Evolutionary conservation across 2,329 filamentous ascomycete species (phyloP).

Genomic region (Clarireedia monteithiana): DNA sequence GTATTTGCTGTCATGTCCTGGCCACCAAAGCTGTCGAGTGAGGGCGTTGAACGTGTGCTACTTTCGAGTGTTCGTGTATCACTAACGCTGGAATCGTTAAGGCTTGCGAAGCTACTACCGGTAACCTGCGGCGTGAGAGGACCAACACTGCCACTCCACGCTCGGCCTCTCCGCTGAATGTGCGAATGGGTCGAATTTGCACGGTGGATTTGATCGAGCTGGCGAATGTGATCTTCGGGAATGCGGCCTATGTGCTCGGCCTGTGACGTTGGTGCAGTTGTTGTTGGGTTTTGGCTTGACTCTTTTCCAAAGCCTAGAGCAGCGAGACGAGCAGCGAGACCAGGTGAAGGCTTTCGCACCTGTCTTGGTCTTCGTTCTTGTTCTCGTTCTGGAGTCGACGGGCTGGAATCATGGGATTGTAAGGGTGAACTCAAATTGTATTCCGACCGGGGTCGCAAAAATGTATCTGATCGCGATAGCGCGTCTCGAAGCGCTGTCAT

Average conservation of each 20-base stretch:
- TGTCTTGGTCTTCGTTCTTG: slow-evolving; percentile 20
- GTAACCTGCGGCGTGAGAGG: slow-evolving; percentile 25
- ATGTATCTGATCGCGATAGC: slow-evolving; percentile 16
- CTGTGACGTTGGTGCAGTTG: slow-evolving; percentile 16
- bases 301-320: slow-evolving; percentile 51
- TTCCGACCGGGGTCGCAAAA: slow-evolving; percentile 14
- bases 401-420: slow-evolving; percentile 10
- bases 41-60: slow-evolving; percentile 19
- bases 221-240: slow-evolving; percentile 60
- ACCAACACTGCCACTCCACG: slow-evolving; percentile 60
- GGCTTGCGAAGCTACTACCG: slow-evolving; percentile 19
- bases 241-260: slow-evolving; percentile 56
- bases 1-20: slow-evolving; percentile 23
- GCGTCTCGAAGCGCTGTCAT: slow-evolving; percentile 18
- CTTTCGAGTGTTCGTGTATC: slow-evolving; percentile 22
- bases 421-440: slow-evolving; percentile 3
- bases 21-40: slow-evolving; percentile 21
- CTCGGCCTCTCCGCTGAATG: slow-evolving; percentile 58
- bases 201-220: slow-evolving; percentile 60
- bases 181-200: slow-evolving; percentile 42
- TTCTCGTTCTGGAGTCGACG: slow-evolving; percentile 15
- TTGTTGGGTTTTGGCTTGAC: slow-evolving; percentile 13
- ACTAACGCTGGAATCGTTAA: slow-evolving; percentile 18
- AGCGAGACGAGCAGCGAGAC: slow-evolving; percentile 56
- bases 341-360: slow-evolving; percentile 53